Evolutionary conservation across 164 flowering plant species (phyloP), one percentile per base, ranked within the genome.

Genomic region (Saururus chinensis): DNA sequence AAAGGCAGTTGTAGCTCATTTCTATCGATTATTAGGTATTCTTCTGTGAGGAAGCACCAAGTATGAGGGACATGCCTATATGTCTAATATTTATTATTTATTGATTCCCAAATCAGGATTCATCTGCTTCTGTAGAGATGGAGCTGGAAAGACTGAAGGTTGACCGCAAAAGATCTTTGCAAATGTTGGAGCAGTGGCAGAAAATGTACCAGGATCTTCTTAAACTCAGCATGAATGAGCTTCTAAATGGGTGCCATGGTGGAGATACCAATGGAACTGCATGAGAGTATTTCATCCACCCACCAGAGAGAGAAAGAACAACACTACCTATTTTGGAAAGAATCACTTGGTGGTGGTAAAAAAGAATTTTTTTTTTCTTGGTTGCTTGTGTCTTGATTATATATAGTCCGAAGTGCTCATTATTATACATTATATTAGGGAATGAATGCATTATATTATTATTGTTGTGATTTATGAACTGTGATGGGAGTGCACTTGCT

Each of bases 151-250:
- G 80, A 65, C 66, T 87, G 40, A 84, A 81, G 72, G 62, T 30
- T 53, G 89, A 88, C 8, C 69, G 66, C 65, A 60, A 65, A 60
- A 78, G 73, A 73, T 80, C 86, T 1, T 51, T 71, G 73, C 80
- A 87, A 65, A 78, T 80, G 83, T 66, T 67, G 24, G 79, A 85
- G 30, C 75, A 82, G 37, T 85, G 86, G 96, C 77, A 81, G 77
- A 81, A 77, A 68, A 80, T 79, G 85, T 82, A 80, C 57, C 81
- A 78, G 26, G 77, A 82, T 62, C 73, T 85, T 68, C 80, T 79
- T 67, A 74, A 83, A 41, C 77, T 77, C 63, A 83, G 85, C 59
- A 74, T 76, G 13, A 57, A 74, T 51, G 95, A 85, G 77, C 67
- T 85, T 54, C 63, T 88, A 68, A 77, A 73, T 55, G 82, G 60